Evolutionary conservation across 2,329 filamentous ascomycete species (phyloP).

Genomic region (Cadophora malorum): DNA sequence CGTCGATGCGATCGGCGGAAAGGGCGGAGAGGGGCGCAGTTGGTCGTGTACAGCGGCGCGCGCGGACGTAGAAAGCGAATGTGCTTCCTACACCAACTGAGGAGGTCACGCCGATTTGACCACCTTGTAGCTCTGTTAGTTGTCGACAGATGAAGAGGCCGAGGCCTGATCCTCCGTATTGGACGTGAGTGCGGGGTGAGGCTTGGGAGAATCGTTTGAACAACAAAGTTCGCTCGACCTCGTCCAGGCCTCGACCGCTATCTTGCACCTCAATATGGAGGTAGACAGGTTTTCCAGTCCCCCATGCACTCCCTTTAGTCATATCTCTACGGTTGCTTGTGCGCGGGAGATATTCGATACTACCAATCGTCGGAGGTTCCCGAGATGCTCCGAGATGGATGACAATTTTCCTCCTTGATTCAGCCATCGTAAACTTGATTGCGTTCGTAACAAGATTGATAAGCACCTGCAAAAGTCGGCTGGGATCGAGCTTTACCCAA

Average conservation of each 20-base stretch:
- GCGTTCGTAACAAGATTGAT: constrained; percentile 84
- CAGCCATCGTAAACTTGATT: constrained; percentile 78
- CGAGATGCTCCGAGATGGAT: constrained; percentile 46
- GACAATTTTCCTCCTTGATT: constrained; percentile 61
- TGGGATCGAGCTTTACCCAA: constrained; percentile 74
- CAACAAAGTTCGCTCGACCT: constrained; percentile 72
- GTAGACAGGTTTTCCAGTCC: constrained; percentile 60
- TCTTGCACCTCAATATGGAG: constrained; percentile 77
- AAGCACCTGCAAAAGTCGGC: constrained; percentile 76
- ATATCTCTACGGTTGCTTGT: constrained; percentile 42
- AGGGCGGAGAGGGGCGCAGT: constrained; percentile 6
- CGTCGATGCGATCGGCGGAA: constrained; percentile 16
- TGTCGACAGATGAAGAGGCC: constrained; percentile 81
- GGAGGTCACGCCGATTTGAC: constrained; percentile 78
- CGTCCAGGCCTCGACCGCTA: constrained; percentile 74
- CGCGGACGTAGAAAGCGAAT: constrained; percentile 73
- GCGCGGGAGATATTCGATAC: constrained; percentile 35
- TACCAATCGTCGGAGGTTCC: constrained; percentile 24
- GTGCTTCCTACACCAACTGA: constrained; percentile 72
- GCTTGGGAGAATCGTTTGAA: constrained; percentile 83
- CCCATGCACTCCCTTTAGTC: constrained; percentile 40
- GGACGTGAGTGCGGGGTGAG: constrained; percentile 75
- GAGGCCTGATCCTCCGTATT: constrained; percentile 80
- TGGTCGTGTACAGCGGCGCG: constrained; percentile 28
- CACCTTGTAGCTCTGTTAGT: constrained; percentile 81